Evolutionary conservation across 257 asterid species (phyloP).

Genomic region (Phtheirospermum japonicum): DNA sequence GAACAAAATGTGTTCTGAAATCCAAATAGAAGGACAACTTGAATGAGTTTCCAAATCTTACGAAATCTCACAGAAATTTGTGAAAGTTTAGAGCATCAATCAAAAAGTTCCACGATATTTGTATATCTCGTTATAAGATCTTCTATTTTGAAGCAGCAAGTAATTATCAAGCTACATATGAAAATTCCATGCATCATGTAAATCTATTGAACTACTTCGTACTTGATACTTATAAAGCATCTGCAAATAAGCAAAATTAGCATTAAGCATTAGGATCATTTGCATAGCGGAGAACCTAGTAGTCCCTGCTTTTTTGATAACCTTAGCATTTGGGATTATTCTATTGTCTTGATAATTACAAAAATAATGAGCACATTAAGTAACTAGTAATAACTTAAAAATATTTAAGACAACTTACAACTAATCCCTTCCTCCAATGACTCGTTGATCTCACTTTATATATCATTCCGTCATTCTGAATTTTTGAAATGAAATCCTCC

Average conservation of each 20-base stretch:
- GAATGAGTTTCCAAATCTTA: too few species aligned
- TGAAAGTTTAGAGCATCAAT: not conserved
- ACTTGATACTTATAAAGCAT: not conserved
- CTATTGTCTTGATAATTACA: not conserved
- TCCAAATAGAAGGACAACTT: not conserved
- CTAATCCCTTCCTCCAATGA: constrained; percentile 76
- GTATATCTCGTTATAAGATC: not conserved
- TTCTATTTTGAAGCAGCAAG: not conserved
- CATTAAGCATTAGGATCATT: constrained; percentile 9
- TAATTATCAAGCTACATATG: constrained; percentile 2
- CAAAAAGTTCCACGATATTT: not conserved
- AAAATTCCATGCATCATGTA: not conserved
- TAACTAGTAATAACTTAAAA: constrained; percentile 17
- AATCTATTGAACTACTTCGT: not conserved
- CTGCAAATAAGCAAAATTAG: constrained; percentile 6
- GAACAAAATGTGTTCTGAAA: not conserved
- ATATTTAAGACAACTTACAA: constrained; percentile 57
- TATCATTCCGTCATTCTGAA: constrained; percentile 41
- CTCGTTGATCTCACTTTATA: constrained; percentile 50
- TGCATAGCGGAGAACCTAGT: constrained; percentile 16
- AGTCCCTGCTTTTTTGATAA: constrained; percentile 5
- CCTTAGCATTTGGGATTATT: not conserved
- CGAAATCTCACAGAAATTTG: not conserved
- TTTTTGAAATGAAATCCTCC: constrained; percentile 58
- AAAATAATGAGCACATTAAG: not conserved